Evolutionary conservation across 257 asterid species (phyloP).

Genomic region (Gardenia jasminoides): DNA sequence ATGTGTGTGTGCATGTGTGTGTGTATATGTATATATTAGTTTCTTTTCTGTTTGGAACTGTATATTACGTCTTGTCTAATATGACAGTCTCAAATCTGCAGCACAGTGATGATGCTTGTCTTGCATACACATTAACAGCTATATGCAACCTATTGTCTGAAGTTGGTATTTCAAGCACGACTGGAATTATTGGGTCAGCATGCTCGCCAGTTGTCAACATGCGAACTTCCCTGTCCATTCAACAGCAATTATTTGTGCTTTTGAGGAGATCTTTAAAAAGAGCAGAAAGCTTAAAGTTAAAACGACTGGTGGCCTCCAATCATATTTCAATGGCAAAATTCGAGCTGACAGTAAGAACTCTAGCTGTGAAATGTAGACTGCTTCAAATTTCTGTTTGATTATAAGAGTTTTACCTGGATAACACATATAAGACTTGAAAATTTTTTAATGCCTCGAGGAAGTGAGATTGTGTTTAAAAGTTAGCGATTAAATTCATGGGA

Average conservation of each 20-base stretch:
- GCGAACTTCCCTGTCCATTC: slow-evolving; percentile 73
- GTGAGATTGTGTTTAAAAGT: background rate
- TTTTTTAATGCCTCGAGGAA: background rate
- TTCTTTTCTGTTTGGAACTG: slow-evolving; percentile 3
- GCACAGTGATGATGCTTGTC: slow-evolving; percentile 87
- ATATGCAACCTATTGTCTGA: slow-evolving; percentile 86
- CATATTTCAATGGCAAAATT: slow-evolving; percentile 89
- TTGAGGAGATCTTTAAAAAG: slow-evolving; percentile 83
- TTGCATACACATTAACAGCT: slow-evolving; percentile 84
- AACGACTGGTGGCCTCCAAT: slow-evolving; percentile 79
- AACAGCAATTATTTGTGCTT: slow-evolving; percentile 87
- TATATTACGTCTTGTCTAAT: background rate
- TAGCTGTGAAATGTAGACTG: slow-evolving; percentile 5
- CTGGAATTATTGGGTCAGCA: slow-evolving; percentile 81
- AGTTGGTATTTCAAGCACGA: slow-evolving; percentile 64
- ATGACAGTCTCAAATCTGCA: slow-evolving; percentile 34
- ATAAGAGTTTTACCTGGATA: background rate
- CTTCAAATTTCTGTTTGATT: background rate
- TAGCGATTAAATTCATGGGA: too few species aligned
- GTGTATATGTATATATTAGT: too few species aligned
- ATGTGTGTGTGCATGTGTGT: too few species aligned
- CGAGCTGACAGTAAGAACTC: slow-evolving; percentile 60
- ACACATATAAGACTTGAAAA: background rate
- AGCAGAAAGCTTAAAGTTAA: slow-evolving; percentile 80
- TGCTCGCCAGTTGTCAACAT: slow-evolving; percentile 66